Evolutionary conservation across 177 flowering plant genomes (phyloP).

Genomic region (Vitis hybrid): DNA sequence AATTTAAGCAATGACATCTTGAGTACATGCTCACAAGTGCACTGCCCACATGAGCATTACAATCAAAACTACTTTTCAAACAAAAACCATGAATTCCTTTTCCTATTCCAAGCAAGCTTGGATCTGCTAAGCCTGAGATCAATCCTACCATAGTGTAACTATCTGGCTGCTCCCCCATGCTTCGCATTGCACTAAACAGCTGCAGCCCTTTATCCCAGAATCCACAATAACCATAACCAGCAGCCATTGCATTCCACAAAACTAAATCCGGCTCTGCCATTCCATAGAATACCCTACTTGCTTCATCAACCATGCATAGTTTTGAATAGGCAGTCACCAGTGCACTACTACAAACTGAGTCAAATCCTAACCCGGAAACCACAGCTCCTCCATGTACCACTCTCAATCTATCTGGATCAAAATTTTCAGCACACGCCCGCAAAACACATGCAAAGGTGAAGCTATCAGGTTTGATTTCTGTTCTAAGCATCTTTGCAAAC

Average conservation of each 20-base stretch:
- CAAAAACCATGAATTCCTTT: conserved; percentile 61
- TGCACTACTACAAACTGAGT: conserved; percentile 56
- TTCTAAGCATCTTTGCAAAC: conserved; percentile 39
- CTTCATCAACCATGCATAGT: conserved; percentile 47
- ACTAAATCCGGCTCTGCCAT: conserved; percentile 57
- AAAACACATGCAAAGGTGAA: conserved; percentile 68
- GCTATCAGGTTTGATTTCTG: conserved; percentile 50
- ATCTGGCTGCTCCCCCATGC: conserved; percentile 50
- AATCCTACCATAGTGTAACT: conserved; percentile 68
- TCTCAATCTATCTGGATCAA: conserved; percentile 31
- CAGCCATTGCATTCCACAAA: conserved; percentile 68
- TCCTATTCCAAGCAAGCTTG: conserved; percentile 33
- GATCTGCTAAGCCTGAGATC: conserved; percentile 36
- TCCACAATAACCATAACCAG: conserved; percentile 51
- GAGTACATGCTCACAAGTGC: conserved; percentile 77
- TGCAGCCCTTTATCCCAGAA: conserved; percentile 43
- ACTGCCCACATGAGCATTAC: conserved; percentile 53
- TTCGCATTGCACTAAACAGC: conserved; percentile 47
- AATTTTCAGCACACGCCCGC: conserved; percentile 53
- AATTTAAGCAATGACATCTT: conserved; percentile 49
- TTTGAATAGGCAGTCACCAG: conserved; percentile 68
- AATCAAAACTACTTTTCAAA: conserved; percentile 50
- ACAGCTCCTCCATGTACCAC: conserved; percentile 48
- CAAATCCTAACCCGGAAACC: conserved; percentile 46
- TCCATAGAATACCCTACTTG: conserved; percentile 46